Conservation (phyloP, 1,139 yeast species). For the Blastobotrys persicus region DNA sequence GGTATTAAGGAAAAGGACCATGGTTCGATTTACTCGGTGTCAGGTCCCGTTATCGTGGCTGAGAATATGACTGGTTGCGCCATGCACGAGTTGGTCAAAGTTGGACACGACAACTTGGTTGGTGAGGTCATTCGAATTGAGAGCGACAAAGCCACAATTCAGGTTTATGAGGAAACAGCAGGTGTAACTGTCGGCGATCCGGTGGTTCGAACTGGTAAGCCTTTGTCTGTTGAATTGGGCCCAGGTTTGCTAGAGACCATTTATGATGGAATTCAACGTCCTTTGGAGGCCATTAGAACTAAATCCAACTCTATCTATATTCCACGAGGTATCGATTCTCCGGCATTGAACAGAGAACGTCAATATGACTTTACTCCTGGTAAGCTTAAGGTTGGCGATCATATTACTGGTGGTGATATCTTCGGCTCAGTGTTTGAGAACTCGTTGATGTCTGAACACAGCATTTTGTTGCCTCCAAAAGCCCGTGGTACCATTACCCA, state of each 20-base stretch:
- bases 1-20: conserved; percentile 72
- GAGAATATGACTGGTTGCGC: conserved; percentile 99
- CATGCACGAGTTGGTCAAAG: conserved; percentile 95
- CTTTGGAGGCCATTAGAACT: conserved; percentile 87
- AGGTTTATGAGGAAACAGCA: conserved; percentile 98
- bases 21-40: conserved; percentile 84
- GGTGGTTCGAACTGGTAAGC: conserved; percentile 95
- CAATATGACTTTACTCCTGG: conserved; percentile 88
- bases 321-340: conserved; percentile 98
- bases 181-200: conserved; percentile 99
- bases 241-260: conserved; percentile 99
- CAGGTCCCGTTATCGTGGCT: conserved; percentile 97
- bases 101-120: conserved; percentile 93
- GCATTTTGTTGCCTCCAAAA: conserved; percentile 93
- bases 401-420: conserved; percentile 96
- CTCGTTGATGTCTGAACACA: conserved; percentile 87
- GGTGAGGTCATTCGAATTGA: conserved; percentile 98
- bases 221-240: conserved; percentile 95
- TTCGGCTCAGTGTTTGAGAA: conserved; percentile 93
- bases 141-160: conserved; percentile 95
- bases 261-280: conserved; percentile 99
- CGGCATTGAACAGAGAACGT: conserved; percentile 78
- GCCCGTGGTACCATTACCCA: conserved; percentile 96
- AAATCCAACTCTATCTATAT: conserved; percentile 86
- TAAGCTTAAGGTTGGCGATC: conserved; percentile 83